Evolutionary conservation across 371 early-diverging fungal genomes (phyloP), one percentile per base, ranked within the genome.

Genomic region (Mortierella polycephala): DNA sequence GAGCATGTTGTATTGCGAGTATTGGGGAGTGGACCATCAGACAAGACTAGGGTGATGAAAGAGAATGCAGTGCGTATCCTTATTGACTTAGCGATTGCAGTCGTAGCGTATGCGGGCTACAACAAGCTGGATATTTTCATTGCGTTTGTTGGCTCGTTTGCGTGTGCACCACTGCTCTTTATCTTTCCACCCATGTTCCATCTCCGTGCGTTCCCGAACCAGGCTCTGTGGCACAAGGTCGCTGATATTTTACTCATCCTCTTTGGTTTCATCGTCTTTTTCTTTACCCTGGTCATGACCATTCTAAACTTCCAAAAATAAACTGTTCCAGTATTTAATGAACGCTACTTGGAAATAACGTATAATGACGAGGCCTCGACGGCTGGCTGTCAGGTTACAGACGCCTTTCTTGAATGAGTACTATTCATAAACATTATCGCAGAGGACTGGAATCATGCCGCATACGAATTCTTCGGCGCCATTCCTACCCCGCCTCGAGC

Each of bases 41-140:
- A 57, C 74, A 61, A 82, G 50, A 87, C 91, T 60, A 96, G 95
- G 81, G 91, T 95, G 94, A 88, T 94, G 77, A 97, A 97, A 86
- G 80, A 73, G 60, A 97, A 97, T 74, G 55, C 81, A 21, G 87
- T 95, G 67, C 87, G 98, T n/a, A 80, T 88, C 12, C n/a, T 83
- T 7, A 82, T 96, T 57, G 92, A 92, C 9, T 52, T 88, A 16
- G 67, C 87, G 0, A 83, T 92, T 11, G 93, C 90, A 7, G n/a
- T 85, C 18, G 86, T 95, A 30, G 93, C 96, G 12, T 93, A 89
- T 77, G 82, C 84, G 14, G 97, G 96, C 10, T 89, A 94, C 21
- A 87, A 85, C 70, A 90, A 92, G 71, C 83, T 98, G 40, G 95
- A 96, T 83, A 93, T 94, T 67, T 93, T 98, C 62, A 95, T 98